Conservation (phyloP, 2,329 filamentous ascomycete species). For the Fusarium papillatum region DNA sequence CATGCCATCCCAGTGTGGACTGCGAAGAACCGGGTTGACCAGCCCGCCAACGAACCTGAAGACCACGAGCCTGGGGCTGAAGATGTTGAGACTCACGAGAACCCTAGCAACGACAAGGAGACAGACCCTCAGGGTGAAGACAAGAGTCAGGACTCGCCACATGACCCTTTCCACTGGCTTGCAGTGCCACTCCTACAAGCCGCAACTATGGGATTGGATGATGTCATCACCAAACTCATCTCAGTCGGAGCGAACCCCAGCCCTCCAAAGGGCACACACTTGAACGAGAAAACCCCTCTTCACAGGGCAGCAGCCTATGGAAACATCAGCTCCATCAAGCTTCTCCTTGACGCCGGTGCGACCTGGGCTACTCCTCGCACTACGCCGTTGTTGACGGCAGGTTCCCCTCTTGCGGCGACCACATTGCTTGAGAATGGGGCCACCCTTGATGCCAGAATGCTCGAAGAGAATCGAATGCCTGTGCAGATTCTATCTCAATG, state of each 20-base stretch:
- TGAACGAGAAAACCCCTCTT: background rate
- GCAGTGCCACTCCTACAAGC: background rate
- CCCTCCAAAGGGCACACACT: background rate
- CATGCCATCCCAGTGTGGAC: background rate
- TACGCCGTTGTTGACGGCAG: background rate
- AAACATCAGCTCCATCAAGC: background rate
- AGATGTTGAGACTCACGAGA: background rate
- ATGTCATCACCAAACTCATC: background rate
- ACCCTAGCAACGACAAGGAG: background rate
- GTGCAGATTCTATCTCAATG: background rate
- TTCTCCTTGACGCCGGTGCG: background rate
- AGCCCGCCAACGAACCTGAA: background rate
- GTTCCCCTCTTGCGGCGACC: background rate
- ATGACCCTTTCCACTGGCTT: background rate
- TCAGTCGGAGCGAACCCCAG: background rate
- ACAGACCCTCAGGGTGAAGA: background rate
- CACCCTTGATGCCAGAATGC: background rate
- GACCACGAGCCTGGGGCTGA: background rate
- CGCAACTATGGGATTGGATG: background rate
- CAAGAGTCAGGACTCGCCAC: background rate
- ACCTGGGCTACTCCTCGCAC: background rate
- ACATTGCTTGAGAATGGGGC: background rate
- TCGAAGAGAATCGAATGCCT: background rate
- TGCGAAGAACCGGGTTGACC: background rate
- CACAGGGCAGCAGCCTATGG: background rate